Evolutionary conservation across 2,329 filamentous ascomycete species (phyloP).

Genomic region (Diaporthe vexans): DNA sequence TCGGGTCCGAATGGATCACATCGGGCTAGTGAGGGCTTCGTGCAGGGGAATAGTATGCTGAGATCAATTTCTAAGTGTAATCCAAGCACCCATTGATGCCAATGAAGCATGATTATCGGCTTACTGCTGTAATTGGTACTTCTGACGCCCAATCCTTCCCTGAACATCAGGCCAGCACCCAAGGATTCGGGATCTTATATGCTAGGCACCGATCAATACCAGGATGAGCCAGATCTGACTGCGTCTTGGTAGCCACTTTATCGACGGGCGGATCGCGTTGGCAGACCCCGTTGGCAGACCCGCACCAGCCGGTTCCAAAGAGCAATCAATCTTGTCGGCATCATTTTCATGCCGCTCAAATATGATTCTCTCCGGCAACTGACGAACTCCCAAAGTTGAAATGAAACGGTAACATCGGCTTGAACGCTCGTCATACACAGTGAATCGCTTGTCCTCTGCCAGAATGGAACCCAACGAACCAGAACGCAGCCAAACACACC

Average conservation of each 20-base stretch:
- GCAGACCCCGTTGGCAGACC: slow-evolving; percentile 1
- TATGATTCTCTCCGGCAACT: neutral
- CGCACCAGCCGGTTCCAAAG: neutral
- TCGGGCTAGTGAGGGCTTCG: neutral
- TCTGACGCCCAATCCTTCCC: neutral
- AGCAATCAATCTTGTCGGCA: neutral
- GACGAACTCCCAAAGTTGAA: neutral
- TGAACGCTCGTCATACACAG: neutral
- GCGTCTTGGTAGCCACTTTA: neutral
- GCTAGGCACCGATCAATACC: neutral
- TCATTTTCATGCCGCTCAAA: neutral
- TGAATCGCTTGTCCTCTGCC: neutral
- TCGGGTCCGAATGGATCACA: slow-evolving; percentile 6
- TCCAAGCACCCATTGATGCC: too few relatives aligned
- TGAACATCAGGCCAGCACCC: neutral
- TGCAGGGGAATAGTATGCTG: neutral
- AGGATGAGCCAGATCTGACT: slow-evolving; percentile 6
- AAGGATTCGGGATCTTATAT: slow-evolving; percentile 5
- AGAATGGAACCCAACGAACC: neutral
- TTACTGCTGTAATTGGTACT: neutral
- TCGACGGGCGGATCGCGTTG: slow-evolving; percentile 6
- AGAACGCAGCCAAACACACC: neutral
- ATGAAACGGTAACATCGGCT: slow-evolving; percentile 16
- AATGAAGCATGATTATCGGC: neutral
- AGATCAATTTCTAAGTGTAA: neutral